Conservation (phyloP, 2,329 filamentous ascomycete species). For the Paraphoma sp. region DNA sequence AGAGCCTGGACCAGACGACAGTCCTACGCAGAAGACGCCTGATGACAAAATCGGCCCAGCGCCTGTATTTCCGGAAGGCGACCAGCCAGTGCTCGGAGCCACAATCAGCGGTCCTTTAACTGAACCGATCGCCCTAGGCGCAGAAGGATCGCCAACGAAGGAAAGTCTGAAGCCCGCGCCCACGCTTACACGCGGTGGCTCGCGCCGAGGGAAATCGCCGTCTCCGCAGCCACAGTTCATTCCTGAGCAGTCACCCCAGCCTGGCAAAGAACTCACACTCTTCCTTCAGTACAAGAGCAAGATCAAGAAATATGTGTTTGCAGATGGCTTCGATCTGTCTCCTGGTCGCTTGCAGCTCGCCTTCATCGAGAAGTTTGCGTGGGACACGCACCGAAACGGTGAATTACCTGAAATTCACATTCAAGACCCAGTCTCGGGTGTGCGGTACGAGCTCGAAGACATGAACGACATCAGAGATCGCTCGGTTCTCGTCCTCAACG, state of each 20-base stretch:
- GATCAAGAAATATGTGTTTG: slow-evolving; percentile 92
- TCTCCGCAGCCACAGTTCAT: slow-evolving; percentile 54
- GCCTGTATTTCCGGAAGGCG: slow-evolving; percentile 44
- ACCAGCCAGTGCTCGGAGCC: slow-evolving; percentile 38
- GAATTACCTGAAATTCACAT: slow-evolving; percentile 98
- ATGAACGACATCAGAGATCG: slow-evolving; percentile 92
- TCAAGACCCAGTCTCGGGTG: slow-evolving; percentile 91
- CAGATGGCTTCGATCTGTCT: slow-evolving; percentile 84
- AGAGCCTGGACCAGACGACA: slow-evolving; percentile 40
- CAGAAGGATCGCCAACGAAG: slow-evolving; percentile 28
- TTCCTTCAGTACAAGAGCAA: slow-evolving; percentile 97
- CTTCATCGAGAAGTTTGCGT: slow-evolving; percentile 99
- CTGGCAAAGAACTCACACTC: slow-evolving; percentile 86
- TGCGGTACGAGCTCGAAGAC: slow-evolving; percentile 96
- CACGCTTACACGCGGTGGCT: slow-evolving; percentile 36
- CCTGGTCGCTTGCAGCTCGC: slow-evolving; percentile 89
- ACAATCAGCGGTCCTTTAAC: slow-evolving; percentile 45
- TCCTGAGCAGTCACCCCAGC: slow-evolving; percentile 69
- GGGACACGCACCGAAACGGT: slow-evolving; percentile 96
- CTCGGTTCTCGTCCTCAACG: slow-evolving; percentile 91
- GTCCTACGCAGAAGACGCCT: slow-evolving; percentile 60
- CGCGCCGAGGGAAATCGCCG: slow-evolving; percentile 43
- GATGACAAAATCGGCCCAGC: slow-evolving; percentile 66
- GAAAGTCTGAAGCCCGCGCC: slow-evolving; percentile 22
- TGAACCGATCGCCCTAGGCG: slow-evolving; percentile 37